Evolutionary conservation across 2,329 filamentous ascomycete species (phyloP), one percentile per base, ranked within the genome.

Genomic region (Akanthomyces dipterigenus): DNA sequence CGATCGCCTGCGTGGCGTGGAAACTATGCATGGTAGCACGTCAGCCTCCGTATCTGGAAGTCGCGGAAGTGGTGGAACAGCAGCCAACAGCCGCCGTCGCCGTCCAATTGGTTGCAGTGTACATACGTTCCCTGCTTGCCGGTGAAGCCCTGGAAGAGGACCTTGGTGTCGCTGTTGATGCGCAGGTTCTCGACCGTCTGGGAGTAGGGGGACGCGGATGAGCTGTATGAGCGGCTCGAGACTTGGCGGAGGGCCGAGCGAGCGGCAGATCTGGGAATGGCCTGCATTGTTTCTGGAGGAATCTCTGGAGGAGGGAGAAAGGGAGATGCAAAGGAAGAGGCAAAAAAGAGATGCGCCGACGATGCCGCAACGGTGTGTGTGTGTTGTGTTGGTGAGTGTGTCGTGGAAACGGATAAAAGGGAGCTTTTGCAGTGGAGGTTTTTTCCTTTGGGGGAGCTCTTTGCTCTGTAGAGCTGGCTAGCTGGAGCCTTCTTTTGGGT

Each of bases 141-240:
- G 62, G 93, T 98, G 78, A 98, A 98, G 69, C 95, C 95, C 81
- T 99, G 95, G 82, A 86, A 98, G 72, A 98, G 82, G 68, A 99
- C 91, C 82, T 95, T 96, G 70, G 95, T 99, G 69, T 97, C 88
- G 75, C 82, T 75, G 78, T 92, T 96, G 82, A 98, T 93, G 79
- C 91, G 89, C 72, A 98, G 86, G 83, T 98, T 98, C 72, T 88
- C 80, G 74, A 88, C 82, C 63, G 90, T 93, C 71, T 84, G 76
- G 68, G 87, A 78, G 76, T 93, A 93, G 65, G 85, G 85, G 67
- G 86, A 84, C 64, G 82, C 82, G 67, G 82, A 78, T 57, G 88
- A 88, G 74, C 88, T 88, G 82, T 96, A 96, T 69, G 82, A 78
- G 76, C 91, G 88, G 75, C 85, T 84, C 72, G 81, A 75, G 65